These are phyloP conservation scores for Macrotyloma uniflorum DNA, from an alignment of 306 rosid genomes.

Conservation along the genomic window DNA sequence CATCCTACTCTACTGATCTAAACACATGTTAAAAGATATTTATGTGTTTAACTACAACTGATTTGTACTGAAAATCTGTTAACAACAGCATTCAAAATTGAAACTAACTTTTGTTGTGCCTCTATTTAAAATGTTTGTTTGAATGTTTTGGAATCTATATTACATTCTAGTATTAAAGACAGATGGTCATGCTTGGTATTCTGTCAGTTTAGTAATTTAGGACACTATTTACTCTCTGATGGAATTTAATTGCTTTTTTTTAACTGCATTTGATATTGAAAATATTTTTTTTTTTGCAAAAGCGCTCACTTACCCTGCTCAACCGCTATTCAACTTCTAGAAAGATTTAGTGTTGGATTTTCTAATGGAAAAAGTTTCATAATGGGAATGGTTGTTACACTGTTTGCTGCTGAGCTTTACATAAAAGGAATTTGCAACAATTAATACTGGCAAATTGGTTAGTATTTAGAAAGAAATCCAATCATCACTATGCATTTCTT, in stretches of 20 bases:
- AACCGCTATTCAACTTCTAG: background rate
- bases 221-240: background rate
- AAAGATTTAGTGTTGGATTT: background rate
- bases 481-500: background rate
- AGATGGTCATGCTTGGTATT: background rate
- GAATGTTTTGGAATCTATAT: background rate
- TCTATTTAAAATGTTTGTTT: background rate
- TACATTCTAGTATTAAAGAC: background rate
- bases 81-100: too few species aligned
- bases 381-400: background rate
- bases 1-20: background rate
- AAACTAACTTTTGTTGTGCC: background rate
- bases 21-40: background rate
- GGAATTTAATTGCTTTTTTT: background rate
- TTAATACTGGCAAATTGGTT: background rate
- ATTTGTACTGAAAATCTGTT: background rate
- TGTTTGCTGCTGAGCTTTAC: background rate
- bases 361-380: slow-evolving; percentile 18
- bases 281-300: background rate
- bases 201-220: background rate
- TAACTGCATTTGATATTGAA: background rate
- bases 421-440: background rate
- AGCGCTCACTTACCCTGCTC: background rate
- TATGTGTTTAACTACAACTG: background rate
- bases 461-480: background rate